phyloP scores from a whole-genome alignment of 2,329 filamentous ascomycete genomes.

The Cladosporium sp. region DNA sequence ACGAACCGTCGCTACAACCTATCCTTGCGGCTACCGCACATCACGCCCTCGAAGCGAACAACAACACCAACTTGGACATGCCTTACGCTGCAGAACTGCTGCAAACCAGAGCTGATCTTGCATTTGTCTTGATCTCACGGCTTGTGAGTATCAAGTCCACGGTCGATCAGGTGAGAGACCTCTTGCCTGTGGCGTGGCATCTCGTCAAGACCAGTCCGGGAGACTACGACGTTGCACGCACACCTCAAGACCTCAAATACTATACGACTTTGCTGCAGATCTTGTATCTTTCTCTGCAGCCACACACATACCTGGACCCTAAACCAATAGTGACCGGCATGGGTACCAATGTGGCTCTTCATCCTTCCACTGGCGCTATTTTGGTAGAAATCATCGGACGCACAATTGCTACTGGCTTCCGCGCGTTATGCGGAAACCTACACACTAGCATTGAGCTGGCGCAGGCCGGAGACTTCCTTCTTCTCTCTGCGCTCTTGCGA shows the following conservation, averaged over 20 bases:
- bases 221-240: constrained; percentile 61
- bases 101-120: constrained; percentile 74
- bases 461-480: constrained; percentile 74
- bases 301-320: constrained; percentile 47
- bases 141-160: constrained; percentile 60
- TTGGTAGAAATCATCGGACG: constrained; percentile 78
- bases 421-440: constrained; percentile 74
- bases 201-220: constrained; percentile 55
- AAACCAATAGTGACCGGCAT: constrained; percentile 7
- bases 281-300: constrained; percentile 77
- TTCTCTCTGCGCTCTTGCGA: constrained; percentile 86
- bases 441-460: constrained; percentile 56
- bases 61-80: constrained; percentile 69
- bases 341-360: constrained; percentile 20
- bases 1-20: constrained; percentile 60
- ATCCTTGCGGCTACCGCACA: constrained; percentile 73
- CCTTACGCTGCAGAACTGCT: constrained; percentile 79
- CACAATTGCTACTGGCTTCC: constrained; percentile 79
- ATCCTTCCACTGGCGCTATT: constrained; percentile 45
- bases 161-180: constrained; percentile 52
- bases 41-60: constrained; percentile 78
- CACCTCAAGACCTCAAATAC: constrained; percentile 62
- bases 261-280: constrained; percentile 82
- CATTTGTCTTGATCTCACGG: constrained; percentile 78
- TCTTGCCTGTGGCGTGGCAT: constrained; percentile 62